These are phyloP conservation scores for Chalciporus chontae DNA, from an alignment of 768 basidiomycete genomes.

Conservation along the genomic window DNA sequence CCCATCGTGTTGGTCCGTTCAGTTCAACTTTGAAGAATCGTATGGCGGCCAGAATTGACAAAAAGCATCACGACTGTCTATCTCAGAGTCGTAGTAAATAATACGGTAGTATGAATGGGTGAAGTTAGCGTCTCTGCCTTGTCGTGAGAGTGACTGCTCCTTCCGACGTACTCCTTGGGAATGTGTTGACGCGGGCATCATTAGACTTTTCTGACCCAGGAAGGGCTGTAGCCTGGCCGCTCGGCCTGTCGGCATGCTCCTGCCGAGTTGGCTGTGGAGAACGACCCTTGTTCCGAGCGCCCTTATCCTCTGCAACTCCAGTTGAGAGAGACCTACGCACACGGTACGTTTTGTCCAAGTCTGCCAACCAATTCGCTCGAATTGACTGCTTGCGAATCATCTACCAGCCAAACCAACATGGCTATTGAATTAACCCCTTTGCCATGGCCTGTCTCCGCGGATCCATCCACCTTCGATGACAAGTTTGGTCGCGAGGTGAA, in stretches of 20 bases:
- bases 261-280: not conserved
- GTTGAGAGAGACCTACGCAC: not conserved
- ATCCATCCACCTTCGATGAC: conserved; percentile 55
- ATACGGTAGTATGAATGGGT: no score
- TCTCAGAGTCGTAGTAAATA: no score
- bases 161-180: no score
- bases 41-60: no score
- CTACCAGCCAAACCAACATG: conserved; percentile 38
- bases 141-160: no score
- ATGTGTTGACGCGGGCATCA: no score
- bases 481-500: conserved; percentile 77
- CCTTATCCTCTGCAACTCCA: not conserved
- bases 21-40: no score
- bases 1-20: no score
- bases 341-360: not conserved
- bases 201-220: no score
- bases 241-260: not conserved
- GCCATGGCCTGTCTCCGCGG: conserved; percentile 69
- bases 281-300: not conserved
- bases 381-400: not conserved
- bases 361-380: not conserved
- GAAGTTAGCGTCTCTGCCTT: no score
- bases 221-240: not conserved
- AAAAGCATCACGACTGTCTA: no score
- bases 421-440: conserved; percentile 64